A percentile compares a stretch with the other conserved stretches of the same genome.
Evolutionary conservation across 768 basidiomycete genomes (phyloP).

Genomic region (Galerina sulciceps): DNA sequence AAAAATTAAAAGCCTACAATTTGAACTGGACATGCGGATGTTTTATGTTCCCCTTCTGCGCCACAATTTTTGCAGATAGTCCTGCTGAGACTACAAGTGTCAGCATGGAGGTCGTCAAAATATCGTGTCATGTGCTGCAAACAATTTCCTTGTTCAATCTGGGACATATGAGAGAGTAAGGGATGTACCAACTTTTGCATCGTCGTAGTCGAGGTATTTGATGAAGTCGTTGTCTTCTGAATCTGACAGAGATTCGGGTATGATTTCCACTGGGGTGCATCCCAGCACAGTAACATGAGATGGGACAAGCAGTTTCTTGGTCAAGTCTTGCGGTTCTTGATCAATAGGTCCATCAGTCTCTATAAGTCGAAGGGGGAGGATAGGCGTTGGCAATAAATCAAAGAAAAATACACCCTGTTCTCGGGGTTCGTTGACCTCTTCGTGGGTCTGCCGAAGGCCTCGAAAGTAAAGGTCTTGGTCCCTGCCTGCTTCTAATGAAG

Average conservation of each 20-base stretch:
- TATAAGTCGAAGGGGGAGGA: neutral
- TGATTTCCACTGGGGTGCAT: slow-evolving; percentile 48
- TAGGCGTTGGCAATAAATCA: slow-evolving; percentile 3
- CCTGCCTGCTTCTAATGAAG: too few species aligned
- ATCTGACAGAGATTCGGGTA: slow-evolving; percentile 42
- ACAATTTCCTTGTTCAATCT: neutral
- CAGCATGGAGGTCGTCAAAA: slow-evolving; percentile 55
- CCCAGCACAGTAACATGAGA: slow-evolving; percentile 69
- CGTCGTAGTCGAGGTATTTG: slow-evolving; percentile 78
- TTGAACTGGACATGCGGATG: slow-evolving; percentile 67
- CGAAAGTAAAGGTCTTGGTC: too few species aligned
- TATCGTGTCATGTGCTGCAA: slow-evolving; percentile 63
- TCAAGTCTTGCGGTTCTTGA: neutral
- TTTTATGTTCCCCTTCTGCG: slow-evolving; percentile 71
- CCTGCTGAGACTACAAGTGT: slow-evolving; percentile 44
- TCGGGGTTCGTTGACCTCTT: neutral
- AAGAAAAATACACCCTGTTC: slow-evolving; percentile 1
- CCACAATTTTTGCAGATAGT: slow-evolving; percentile 81
- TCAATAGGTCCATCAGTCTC: neutral
- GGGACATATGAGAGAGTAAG: neutral
- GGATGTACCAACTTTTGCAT: slow-evolving; percentile 49
- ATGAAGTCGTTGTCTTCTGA: slow-evolving; percentile 70
- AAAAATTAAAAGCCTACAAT: slow-evolving; percentile 55
- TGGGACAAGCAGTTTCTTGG: slow-evolving; percentile 58
- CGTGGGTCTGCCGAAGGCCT: neutral